Evolutionary conservation across 2,329 filamentous ascomycete genomes (phyloP).

Genomic region (Ceratocystis huliohia): DNA sequence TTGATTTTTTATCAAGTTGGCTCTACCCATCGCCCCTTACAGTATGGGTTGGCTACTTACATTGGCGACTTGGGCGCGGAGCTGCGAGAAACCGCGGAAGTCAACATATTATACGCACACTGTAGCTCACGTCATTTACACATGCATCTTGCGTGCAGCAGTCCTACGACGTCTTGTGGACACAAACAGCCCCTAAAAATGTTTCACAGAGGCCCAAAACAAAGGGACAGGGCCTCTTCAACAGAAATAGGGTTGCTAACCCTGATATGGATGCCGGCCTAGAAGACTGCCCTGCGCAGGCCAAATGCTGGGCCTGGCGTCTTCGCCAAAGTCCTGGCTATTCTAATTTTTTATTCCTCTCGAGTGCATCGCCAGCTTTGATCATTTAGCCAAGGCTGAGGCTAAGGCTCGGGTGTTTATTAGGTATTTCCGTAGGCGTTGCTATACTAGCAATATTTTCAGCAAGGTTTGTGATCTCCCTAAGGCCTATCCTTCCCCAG

Average conservation of each 20-base stretch:
- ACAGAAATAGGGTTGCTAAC: too few relatives aligned
- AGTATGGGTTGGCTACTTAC: background rate
- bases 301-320: background rate
- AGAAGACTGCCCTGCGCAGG: background rate
- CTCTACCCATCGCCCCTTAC: background rate
- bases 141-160: too few relatives aligned
- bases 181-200: too few relatives aligned
- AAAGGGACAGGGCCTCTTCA: too few relatives aligned
- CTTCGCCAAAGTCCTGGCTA: background rate
- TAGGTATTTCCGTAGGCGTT: constrained; percentile 2
- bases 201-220: too few relatives aligned
- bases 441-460: background rate
- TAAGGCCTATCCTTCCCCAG: background rate
- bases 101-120: too few relatives aligned
- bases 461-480: background rate
- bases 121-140: too few relatives aligned
- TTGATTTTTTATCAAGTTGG: background rate
- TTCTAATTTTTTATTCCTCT: background rate
- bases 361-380: background rate
- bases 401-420: background rate
- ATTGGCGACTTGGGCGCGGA: background rate
- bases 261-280: background rate
- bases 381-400: background rate
- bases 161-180: too few relatives aligned
- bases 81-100: too few relatives aligned